Evolutionary conservation across 2,329 filamentous ascomycete species (phyloP).

Genomic region (Colletotrichum destructivum): DNA sequence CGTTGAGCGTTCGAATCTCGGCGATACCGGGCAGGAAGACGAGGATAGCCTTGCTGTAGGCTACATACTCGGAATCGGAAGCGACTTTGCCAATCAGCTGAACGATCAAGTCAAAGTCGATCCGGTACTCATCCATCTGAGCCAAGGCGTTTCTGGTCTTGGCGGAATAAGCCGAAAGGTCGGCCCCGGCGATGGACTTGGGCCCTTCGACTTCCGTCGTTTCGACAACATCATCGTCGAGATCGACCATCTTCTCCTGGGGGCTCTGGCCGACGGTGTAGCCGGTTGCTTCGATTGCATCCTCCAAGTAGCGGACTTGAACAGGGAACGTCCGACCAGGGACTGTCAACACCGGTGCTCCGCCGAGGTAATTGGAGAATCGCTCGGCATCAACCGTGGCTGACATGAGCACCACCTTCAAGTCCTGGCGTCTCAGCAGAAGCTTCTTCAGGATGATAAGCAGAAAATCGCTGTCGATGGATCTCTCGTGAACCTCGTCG

Average conservation of each 20-base stretch:
- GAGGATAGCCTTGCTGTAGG: conserved; percentile 91
- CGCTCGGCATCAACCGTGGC: conserved; percentile 94
- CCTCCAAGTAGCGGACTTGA: conserved; percentile 88
- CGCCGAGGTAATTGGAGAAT: conserved; percentile 90
- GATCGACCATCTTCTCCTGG: conserved; percentile 70
- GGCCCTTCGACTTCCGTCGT: conserved; percentile 62
- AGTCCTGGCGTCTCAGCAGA: conserved; percentile 80
- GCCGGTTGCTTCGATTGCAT: conserved; percentile 89
- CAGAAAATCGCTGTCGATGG: conserved; percentile 96
- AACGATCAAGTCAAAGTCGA: conserved; percentile 90
- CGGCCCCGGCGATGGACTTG: conserved; percentile 66
- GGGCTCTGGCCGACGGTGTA: conserved; percentile 69
- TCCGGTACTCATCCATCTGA: conserved; percentile 89
- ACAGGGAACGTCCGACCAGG: conserved; percentile 96
- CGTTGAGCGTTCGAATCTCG: conserved; percentile 91
- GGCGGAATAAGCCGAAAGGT: conserved; percentile 80
- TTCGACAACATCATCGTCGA: conserved; percentile 73
- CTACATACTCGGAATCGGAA: conserved; percentile 73
- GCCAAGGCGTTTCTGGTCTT: conserved; percentile 82
- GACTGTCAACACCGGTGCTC: conserved; percentile 89
- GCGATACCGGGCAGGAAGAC: conserved; percentile 95
- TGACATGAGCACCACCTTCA: conserved; percentile 97
- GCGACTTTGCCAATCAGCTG: conserved; percentile 85
- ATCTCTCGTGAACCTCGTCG: conserved; percentile 97
- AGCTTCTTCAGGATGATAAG: conserved; percentile 92